phyloP scores from a whole-genome alignment of 2,329 filamentous ascomycete species.

The Alternaria sp. region DNA sequence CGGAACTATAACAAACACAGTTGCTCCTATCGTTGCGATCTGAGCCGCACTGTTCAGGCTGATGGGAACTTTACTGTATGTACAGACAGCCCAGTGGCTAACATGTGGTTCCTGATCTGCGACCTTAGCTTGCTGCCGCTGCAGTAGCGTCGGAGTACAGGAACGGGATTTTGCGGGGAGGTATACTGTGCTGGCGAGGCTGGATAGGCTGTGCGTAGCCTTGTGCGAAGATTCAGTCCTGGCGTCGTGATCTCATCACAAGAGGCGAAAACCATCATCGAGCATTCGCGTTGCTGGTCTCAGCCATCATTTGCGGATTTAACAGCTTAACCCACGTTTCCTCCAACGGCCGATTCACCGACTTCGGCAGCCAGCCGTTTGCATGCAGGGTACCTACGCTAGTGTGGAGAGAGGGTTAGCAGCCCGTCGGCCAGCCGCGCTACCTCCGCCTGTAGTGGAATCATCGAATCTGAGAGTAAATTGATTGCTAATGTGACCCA shows the following conservation, averaged over 20 bases:
- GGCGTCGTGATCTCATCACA: constrained; percentile 9
- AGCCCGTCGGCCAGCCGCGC: constrained; percentile 22
- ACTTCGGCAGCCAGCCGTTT: constrained; percentile 15
- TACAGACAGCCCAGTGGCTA: not conserved
- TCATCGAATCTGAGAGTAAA: constrained; percentile 23
- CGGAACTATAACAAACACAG: not conserved
- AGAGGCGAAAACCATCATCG: constrained; percentile 6
- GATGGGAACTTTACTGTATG: not conserved
- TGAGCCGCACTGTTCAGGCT: not conserved
- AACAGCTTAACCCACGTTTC: constrained; percentile 5
- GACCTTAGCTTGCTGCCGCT: constrained; percentile 5
- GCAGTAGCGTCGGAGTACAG: constrained; percentile 16
- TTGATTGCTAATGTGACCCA: constrained; percentile 29
- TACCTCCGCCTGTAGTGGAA: constrained; percentile 18
- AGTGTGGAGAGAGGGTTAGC: constrained; percentile 10
- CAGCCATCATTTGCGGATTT: constrained; percentile 1
- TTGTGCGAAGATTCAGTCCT: not conserved
- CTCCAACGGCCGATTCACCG: constrained; percentile 12
- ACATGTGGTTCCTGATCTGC: constrained; percentile 18
- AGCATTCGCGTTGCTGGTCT: not conserved
- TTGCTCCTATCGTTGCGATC: not conserved
- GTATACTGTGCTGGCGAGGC: not conserved
- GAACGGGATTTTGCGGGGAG: constrained; percentile 2
- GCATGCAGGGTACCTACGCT: constrained; percentile 6
- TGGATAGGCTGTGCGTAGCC: not conserved